Conservation (phyloP, 2,329 filamentous ascomycete species). For the Cadophora malorum region DNA sequence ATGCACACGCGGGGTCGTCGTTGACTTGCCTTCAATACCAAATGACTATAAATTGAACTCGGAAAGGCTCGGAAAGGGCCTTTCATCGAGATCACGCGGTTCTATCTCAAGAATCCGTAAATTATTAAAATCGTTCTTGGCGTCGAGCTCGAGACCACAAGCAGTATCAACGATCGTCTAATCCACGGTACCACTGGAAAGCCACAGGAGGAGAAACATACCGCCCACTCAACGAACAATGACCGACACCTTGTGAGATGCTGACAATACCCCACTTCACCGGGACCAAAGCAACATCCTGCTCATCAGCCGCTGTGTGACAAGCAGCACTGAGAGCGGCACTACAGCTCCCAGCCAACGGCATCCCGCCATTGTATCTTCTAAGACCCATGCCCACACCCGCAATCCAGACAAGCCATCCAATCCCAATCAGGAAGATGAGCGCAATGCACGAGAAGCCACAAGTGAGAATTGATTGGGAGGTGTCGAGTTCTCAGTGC, state of each 20-base stretch:
- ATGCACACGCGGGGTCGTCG: not conserved
- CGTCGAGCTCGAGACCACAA: no score
- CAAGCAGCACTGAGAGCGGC: slow-evolving; percentile 35
- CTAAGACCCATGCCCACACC: slow-evolving; percentile 29
- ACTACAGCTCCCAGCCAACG: slow-evolving; percentile 35
- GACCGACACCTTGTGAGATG: slow-evolving; percentile 27
- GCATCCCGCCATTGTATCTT: slow-evolving; percentile 29
- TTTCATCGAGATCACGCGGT: no score
- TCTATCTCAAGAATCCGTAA: no score
- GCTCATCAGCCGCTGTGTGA: slow-evolving; percentile 30
- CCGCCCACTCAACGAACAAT: slow-evolving; percentile 34
- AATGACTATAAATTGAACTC: no score
- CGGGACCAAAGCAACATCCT: slow-evolving; percentile 25
- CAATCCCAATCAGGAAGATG: slow-evolving; percentile 31
- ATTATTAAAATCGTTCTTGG: no score
- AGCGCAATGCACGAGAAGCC: slow-evolving; percentile 40
- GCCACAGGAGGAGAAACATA: slow-evolving; percentile 32
- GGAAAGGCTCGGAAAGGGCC: no score
- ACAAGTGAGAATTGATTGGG: slow-evolving; percentile 31
- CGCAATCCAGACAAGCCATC: slow-evolving; percentile 29
- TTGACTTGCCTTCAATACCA: not conserved
- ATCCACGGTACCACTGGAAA: slow-evolving; percentile 23
- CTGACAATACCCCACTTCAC: slow-evolving; percentile 33
- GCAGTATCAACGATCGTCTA: not conserved
- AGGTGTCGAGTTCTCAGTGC: slow-evolving; percentile 23